Evolutionary conservation across 305 asterid species (phyloP).

Genomic region (Fraxinus albicans): DNA sequence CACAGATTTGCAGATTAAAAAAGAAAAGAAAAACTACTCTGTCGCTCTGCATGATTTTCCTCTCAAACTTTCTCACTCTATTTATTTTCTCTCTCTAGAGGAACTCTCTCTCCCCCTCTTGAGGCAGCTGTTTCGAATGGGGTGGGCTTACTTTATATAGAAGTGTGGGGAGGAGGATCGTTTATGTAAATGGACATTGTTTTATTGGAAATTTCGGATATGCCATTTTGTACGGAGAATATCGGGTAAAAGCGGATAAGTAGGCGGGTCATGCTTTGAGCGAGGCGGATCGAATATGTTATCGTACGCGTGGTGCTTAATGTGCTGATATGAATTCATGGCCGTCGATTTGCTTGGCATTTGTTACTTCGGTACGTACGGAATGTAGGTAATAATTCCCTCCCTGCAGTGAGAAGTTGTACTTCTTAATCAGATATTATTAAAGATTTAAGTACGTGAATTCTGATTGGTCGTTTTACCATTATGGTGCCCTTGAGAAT

Average conservation of each 20-base stretch:
- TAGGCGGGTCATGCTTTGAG: conserved; percentile 36
- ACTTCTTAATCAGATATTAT: not conserved
- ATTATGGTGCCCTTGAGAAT: not conserved
- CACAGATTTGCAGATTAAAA: not conserved
- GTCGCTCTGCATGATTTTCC: conserved; percentile 26
- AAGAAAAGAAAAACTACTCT: conserved; percentile 3
- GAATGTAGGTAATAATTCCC: not conserved
- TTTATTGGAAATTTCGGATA: conserved; percentile 34
- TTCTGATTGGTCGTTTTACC: not conserved
- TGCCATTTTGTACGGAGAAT: conserved; percentile 39
- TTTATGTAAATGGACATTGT: conserved; percentile 23
- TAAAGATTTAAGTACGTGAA: not conserved
- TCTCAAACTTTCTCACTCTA: not conserved
- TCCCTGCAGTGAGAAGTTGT: not conserved
- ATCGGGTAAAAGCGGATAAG: conserved; percentile 24
- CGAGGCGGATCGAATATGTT: conserved; percentile 25
- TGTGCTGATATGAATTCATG: not conserved
- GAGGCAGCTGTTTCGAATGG: conserved; percentile 33
- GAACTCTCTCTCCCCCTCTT: no score
- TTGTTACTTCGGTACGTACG: not conserved
- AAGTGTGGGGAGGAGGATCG: conserved; percentile 18
- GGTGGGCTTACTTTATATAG: conserved; percentile 46
- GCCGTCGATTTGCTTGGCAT: conserved; percentile 24
- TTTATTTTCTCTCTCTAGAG: no score
- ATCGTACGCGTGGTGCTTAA: conserved; percentile 21